A percentile compares a stretch with the other conserved stretches of the same genome.
Evolutionary conservation across 176 grass and related monocot species (phyloP).

Genomic region (Ananas comosus): DNA sequence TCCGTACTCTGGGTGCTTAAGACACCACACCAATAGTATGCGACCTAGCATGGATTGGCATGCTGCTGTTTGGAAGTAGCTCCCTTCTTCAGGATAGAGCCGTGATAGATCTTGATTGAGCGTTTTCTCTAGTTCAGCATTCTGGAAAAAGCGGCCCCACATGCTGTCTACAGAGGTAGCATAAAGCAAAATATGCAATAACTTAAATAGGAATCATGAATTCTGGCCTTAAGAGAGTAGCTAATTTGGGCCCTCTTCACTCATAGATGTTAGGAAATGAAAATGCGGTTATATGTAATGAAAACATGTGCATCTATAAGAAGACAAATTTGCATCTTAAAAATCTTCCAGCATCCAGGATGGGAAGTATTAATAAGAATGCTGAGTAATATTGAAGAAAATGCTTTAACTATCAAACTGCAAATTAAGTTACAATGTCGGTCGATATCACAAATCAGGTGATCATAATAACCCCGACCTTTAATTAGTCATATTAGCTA

Average conservation of each 20-base stretch:
- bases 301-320: neutral
- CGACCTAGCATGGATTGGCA: slow-evolving; percentile 82
- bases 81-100: slow-evolving; percentile 74
- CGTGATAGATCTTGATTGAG: slow-evolving; percentile 86
- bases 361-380: too few species aligned
- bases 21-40: slow-evolving; percentile 87
- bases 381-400: too few species aligned
- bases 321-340: neutral
- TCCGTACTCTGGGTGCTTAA: slow-evolving; percentile 86
- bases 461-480: too few species aligned
- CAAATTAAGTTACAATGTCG: too few species aligned
- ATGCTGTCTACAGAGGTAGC: slow-evolving; percentile 62
- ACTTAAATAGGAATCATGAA: neutral
- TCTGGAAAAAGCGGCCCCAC: slow-evolving; percentile 89
- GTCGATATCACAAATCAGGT: too few species aligned
- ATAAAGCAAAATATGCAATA: neutral
- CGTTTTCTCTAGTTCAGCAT: slow-evolving; percentile 91
- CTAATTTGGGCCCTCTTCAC: neutral
- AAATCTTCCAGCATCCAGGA: too few species aligned
- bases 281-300: neutral
- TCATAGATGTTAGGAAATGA: neutral
- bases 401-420: too few species aligned
- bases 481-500: too few species aligned
- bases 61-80: slow-evolving; percentile 68
- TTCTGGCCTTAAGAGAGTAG: neutral